Conservation (phyloP, 768 basidiomycete genomes). For the Hydnomerulius pinastri region DNA sequence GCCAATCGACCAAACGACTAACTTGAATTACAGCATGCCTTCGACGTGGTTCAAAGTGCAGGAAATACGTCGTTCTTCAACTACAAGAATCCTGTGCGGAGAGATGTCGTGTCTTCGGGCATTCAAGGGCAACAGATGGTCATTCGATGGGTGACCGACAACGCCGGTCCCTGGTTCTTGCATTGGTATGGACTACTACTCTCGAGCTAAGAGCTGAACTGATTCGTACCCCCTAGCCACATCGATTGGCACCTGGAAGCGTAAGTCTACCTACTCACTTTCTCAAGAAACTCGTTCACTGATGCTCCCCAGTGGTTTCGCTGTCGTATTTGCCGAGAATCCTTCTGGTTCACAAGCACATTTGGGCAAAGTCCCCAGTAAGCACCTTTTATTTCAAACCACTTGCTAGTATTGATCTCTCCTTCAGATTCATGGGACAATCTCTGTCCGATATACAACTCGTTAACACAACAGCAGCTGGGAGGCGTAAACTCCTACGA, state of each 20-base stretch:
- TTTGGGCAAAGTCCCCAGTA: slow-evolving; percentile 18
- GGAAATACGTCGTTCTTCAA: slow-evolving; percentile 26
- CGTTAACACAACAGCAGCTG: slow-evolving; percentile 20
- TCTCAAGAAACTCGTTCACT: not conserved
- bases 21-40: slow-evolving; percentile 30
- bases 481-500: slow-evolving; percentile 17
- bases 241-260: slow-evolving; percentile 31
- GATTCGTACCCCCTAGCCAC: slow-evolving; percentile 18
- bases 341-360: slow-evolving; percentile 17
- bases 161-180: slow-evolving; percentile 59
- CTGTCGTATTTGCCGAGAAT: slow-evolving; percentile 27
- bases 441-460: slow-evolving; percentile 25
- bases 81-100: slow-evolving; percentile 38
- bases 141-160: slow-evolving; percentile 62
- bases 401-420: not conserved
- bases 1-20: not conserved
- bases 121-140: slow-evolving; percentile 43
- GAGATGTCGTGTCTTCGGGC: slow-evolving; percentile 31
- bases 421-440: slow-evolving; percentile 24
- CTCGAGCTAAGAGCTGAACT: not conserved
- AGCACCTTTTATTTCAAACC: not conserved
- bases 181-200: slow-evolving; percentile 33
- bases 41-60: slow-evolving; percentile 37
- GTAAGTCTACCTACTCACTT: slow-evolving; percentile 11
- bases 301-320: slow-evolving; percentile 22